phyloP scores from a whole-genome alignment of 208 protist genomes.

The Strigomonas oncopelti region DNA sequence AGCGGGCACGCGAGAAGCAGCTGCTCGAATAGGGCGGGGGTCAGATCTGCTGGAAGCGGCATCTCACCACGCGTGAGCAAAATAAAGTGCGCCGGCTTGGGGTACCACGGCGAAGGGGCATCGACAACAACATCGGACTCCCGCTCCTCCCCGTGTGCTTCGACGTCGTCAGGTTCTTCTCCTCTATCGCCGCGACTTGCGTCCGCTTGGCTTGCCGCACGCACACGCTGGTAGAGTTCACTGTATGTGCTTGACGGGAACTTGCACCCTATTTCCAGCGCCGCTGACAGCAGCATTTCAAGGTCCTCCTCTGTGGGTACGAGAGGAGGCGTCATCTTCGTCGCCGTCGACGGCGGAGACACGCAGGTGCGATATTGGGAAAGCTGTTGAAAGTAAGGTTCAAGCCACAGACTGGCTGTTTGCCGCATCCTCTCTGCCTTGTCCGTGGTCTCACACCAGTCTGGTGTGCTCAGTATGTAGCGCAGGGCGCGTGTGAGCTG shows the following conservation, averaged over 20 bases:
- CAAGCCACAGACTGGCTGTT: neutral
- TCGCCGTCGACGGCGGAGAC: neutral
- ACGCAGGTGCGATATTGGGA: neutral
- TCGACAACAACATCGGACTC: too few species aligned
- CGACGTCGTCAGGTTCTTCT: neutral
- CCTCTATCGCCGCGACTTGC: neutral
- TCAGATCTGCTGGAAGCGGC: slow-evolving; percentile 24
- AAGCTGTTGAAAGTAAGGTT: neutral
- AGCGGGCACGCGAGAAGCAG: slow-evolving; percentile 45
- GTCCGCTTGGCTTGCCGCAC: neutral
- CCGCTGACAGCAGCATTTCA: slow-evolving; percentile 26
- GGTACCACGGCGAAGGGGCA: neutral
- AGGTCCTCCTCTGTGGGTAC: slow-evolving; percentile 22
- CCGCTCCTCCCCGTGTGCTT: neutral
- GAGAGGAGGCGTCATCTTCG: slow-evolving; percentile 1
- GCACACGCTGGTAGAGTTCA: slow-evolving; percentile 7
- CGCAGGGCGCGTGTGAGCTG: neutral
- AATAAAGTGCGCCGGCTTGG: slow-evolving; percentile 56
- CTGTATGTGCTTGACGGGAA: slow-evolving; percentile 8
- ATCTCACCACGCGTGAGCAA: slow-evolving; percentile 40
- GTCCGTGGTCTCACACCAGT: neutral
- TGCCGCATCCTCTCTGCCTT: neutral
- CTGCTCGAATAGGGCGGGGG: slow-evolving; percentile 24
- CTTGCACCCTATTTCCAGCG: slow-evolving; percentile 23
- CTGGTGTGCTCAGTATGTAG: neutral